phyloP scores from a whole-genome alignment of 345 rosid species.

The Dipteronia sinensis region DNA sequence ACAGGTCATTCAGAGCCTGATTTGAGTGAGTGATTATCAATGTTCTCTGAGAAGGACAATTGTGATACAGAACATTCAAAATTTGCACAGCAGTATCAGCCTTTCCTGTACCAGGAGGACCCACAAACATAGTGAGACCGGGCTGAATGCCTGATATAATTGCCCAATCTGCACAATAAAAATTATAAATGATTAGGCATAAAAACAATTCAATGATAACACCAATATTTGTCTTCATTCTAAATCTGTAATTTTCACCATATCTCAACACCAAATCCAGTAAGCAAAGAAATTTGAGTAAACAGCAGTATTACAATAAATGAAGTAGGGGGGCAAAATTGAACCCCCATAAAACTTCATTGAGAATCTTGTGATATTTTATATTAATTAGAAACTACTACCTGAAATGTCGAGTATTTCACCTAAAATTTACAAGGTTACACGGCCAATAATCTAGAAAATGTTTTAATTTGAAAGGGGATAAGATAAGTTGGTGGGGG shows the following conservation, averaged over 20 bases:
- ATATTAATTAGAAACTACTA: neutral
- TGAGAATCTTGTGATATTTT: too few relatives aligned
- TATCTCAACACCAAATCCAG: too few relatives aligned
- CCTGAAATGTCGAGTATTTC: neutral
- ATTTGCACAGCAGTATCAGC: slow-evolving; percentile 99
- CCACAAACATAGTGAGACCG: slow-evolving; percentile 97
- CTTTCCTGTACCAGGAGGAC: slow-evolving; percentile 99
- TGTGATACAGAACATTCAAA: slow-evolving; percentile 92
- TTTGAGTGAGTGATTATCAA: slow-evolving; percentile 96
- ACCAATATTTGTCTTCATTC: too few relatives aligned
- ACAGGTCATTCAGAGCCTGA: slow-evolving; percentile 98
- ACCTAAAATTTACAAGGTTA: neutral
- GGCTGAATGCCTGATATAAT: slow-evolving; percentile 98
- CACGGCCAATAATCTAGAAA: neutral
- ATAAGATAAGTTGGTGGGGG: too few relatives aligned
- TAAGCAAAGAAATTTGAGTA: too few relatives aligned
- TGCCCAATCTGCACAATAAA: slow-evolving; percentile 72
- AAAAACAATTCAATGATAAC: too few relatives aligned
- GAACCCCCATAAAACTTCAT: too few relatives aligned
- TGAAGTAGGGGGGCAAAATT: too few relatives aligned
- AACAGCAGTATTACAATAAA: too few relatives aligned
- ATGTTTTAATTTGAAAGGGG: neutral
- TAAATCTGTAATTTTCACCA: too few relatives aligned
- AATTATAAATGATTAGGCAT: slow-evolving; percentile 12
- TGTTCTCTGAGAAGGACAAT: slow-evolving; percentile 97